Base-by-base conservation (phyloP, 2,329 filamentous ascomycete species). In the Penicillium oxalicum region DNA sequence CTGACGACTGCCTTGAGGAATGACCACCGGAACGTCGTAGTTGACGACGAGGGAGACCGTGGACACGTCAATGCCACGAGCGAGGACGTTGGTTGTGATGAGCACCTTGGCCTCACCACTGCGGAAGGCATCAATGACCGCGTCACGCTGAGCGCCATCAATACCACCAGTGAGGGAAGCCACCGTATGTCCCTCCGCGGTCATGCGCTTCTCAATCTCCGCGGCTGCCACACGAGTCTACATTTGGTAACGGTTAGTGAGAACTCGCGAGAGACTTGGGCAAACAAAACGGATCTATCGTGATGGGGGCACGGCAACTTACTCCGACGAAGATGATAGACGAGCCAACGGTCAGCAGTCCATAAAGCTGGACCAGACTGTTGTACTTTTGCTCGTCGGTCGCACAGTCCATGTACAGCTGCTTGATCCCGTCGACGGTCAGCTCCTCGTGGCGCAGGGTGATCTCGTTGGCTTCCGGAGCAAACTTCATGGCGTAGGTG, bases 271-370 rank as follows among this genome's bases (percentile, higher is more conserved):
- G 32, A 4, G 13, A 7, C 33, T 11, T 11, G 8, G 18, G 18
- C 18, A 18, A 18, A 18, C 18, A 18, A 18, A 18, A 18, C 18
- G 18, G 18, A 18, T 18, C 18, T 3, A 9, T 29, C 33, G 7
- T 13, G 25, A 13, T 37, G 28, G 26, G 41, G 9, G 45, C 0
- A 32, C 29, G 11, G 29, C 11, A 6, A 69, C 76, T 52, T 74
- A 91, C 88, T 78, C 86, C 88, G 69, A 97, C 91, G 64, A 98
- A 98, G 61, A 98, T 97, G 64, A 98, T 95, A 0, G 93, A 97
- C 6, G 91, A 95, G 4, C 91, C 91, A 61, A 97, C 90, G 12
- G 91, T 96, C 81, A 98, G 91, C 39, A 97, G 77, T 49, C 91
- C 91, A 66, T 98, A 98, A 51, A 98, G 86, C 66, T 91, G 88